A percentile compares a stretch with the other conserved stretches of the same genome.
Conservation (phyloP, 768 basidiomycete species). For the Phylloporus rhodoxanthus region DNA sequence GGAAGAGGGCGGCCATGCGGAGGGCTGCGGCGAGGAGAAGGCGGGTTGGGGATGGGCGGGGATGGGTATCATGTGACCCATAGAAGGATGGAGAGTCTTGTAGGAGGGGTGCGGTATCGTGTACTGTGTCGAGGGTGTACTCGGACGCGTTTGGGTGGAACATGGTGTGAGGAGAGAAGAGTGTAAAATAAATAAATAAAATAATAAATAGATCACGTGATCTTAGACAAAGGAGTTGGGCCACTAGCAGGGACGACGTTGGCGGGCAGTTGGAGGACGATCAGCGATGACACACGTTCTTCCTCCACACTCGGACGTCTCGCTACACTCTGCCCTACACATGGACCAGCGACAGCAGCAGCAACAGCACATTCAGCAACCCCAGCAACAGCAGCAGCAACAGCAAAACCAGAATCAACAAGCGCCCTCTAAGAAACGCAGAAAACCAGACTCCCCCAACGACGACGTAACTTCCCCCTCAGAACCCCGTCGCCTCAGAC, state of each 20-base stretch:
- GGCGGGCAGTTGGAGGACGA: conserved; percentile 10
- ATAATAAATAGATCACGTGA: conserved; percentile 16
- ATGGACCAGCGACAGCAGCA: conserved; percentile 61
- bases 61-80: conserved; percentile 42
- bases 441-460: conserved; percentile 50
- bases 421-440: conserved; percentile 48
- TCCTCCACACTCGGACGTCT: conserved; percentile 43
- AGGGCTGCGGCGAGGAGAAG: conserved; percentile 75
- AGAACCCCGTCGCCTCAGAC: conserved; percentile 75
- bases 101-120: conserved; percentile 27
- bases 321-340: conserved; percentile 57
- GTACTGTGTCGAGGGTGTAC: conserved; percentile 65
- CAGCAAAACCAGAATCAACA: conserved; percentile 28
- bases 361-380: conserved; percentile 37
- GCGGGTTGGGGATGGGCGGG: conserved; percentile 39
- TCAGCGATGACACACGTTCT: conserved; percentile 44
- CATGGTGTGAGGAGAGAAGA: conserved; percentile 4
- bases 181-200: conserved; percentile 1
- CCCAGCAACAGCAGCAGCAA: conserved; percentile 33
- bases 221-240: conserved; percentile 19
- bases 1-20: conserved; percentile 78
- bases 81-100: conserved; percentile 38
- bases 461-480: conserved; percentile 53
- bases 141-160: conserved; percentile 37
- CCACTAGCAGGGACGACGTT: background rate